These are phyloP conservation scores for Trichoderma polysporum DNA, from an alignment of 2,329 filamentous ascomycete genomes.

Conservation along the genomic window DNA sequence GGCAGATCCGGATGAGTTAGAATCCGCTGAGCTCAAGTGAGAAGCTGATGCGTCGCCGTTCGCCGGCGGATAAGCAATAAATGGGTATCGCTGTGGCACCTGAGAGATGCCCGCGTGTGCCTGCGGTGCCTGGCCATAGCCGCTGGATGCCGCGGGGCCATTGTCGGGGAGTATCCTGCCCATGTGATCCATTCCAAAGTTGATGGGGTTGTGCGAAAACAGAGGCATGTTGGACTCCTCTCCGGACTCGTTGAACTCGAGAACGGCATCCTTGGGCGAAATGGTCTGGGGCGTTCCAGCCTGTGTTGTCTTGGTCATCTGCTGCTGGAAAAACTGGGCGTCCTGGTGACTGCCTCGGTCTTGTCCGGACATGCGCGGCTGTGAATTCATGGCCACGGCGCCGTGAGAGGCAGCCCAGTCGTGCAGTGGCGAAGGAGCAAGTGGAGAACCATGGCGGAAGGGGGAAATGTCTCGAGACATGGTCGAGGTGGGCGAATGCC, in stretches of 20 bases:
- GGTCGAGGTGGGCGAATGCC: constrained; percentile 48
- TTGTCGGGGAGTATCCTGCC: constrained; percentile 35
- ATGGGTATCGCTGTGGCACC: constrained; percentile 54
- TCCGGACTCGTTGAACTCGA: constrained; percentile 79
- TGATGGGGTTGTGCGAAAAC: constrained; percentile 63
- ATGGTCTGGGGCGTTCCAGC: constrained; percentile 74
- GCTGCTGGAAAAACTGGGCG: constrained; percentile 45
- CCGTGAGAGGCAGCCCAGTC: constrained; percentile 40
- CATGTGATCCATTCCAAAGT: constrained; percentile 44
- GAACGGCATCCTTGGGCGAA: constrained; percentile 85
- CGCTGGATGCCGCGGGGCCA: constrained; percentile 11
- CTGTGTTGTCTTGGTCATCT: constrained; percentile 42
- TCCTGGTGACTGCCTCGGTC: constrained; percentile 58
- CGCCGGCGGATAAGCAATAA: constrained; percentile 41
- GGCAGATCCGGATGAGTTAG: constrained; percentile 43
- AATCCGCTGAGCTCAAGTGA: constrained; percentile 45
- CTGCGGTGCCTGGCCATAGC: constrained; percentile 31
- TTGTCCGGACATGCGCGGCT: constrained; percentile 61
- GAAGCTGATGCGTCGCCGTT: constrained; percentile 36
- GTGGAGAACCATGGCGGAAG: constrained; percentile 68
- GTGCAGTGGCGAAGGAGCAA: constrained; percentile 52
- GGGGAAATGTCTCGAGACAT: constrained; percentile 43
- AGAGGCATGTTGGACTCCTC: constrained; percentile 65
- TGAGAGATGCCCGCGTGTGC: constrained; percentile 39
- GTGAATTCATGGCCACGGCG: constrained; percentile 46